Base-by-base conservation (phyloP, 805 yeast genomes). In the Ogataea methanolica region DNA sequence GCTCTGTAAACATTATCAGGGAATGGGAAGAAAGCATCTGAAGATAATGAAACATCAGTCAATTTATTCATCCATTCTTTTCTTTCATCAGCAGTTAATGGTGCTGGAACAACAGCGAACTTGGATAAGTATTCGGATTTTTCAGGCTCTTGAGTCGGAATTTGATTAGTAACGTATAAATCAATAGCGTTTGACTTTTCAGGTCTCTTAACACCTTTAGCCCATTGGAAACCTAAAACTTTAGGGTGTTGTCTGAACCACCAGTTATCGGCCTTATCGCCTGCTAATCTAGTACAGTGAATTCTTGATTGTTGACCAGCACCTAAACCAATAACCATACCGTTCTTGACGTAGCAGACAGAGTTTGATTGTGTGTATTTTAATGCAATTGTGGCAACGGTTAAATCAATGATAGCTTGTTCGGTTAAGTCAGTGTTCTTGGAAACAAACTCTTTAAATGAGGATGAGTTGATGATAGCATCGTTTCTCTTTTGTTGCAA, bases 11-110 rank as follows among this genome's bases (percentile, higher is more conserved):
- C 96, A 66, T 94, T 94, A 71, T 94, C 99, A 57, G 98, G 94
- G 94, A 94, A 94, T 72, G 99, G 99, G 96, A 94, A 94, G 82
- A 94, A 94, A 29, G 99, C 99, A 68, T 94, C 99, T 4, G 97
- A 90, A 16, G 97, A 85, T 59, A 91, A 76, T 12, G 98, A 90
- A 48, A 94, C 99, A 60, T 88, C 83, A 50, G 74, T 80, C 68
- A 90, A 78, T 73, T 90, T 81, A 52, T 72, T 60, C 56, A 85
- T 71, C 98, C 98, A 94, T 61, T 87, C 96, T 55, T 74, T 73
- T 72, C 92, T 88, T 76, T 94, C 99, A 54, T 76, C 82, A 26
- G 69, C 71, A 44, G 96, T 83, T 59, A 94, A 76, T 45, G 96
- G 96, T 58, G 72, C 76, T 58, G 99, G 99, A 34, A 91, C 60